A percentile compares a stretch with the other conserved stretches of the same genome.
phyloP scores from a whole-genome alignment of 345 rosid species.

The Hypericum perforatum region DNA sequence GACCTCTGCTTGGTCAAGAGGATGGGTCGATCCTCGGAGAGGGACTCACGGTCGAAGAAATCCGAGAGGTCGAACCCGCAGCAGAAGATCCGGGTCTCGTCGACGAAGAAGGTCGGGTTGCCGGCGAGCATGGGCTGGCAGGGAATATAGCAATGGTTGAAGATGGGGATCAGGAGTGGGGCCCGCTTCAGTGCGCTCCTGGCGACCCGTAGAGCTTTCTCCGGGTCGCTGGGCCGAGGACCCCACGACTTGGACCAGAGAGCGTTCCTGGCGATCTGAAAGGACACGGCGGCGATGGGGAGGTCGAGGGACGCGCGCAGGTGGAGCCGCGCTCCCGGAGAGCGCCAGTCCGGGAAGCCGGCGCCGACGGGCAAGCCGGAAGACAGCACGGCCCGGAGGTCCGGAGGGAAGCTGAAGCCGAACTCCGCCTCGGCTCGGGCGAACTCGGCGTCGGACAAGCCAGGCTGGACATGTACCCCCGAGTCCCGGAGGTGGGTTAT shows the following conservation, averaged over 20 bases:
- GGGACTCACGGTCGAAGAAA: conserved; percentile 74
- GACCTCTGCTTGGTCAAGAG: conserved; percentile 51
- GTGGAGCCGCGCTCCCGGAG: conserved; percentile 63
- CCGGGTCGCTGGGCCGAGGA: conserved; percentile 70
- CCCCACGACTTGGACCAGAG: conserved; percentile 96
- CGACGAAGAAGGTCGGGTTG: conserved; percentile 89
- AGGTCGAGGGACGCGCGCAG: conserved; percentile 77
- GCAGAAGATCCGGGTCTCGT: conserved; percentile 77
- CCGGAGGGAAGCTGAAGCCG: conserved; percentile 88
- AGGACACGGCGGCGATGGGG: conserved; percentile 80
- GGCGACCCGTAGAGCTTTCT: conserved; percentile 70
- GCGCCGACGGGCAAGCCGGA: conserved; percentile 83
- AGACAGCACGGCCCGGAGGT: conserved; percentile 73
- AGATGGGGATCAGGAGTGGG: conserved; percentile 82
- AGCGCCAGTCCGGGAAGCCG: conserved; percentile 97
- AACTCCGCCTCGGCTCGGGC: conserved; percentile 87
- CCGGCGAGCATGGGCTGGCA: conserved; percentile 82
- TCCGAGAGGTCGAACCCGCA: conserved; percentile 93
- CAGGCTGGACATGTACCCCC: conserved; percentile 68
- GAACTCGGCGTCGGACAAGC: conserved; percentile 74
- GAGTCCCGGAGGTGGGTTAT: conserved; percentile 57
- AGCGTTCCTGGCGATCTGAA: conserved; percentile 78
- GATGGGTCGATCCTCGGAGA: conserved; percentile 11
- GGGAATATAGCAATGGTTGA: conserved; percentile 87
- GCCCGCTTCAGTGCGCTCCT: conserved; percentile 79